These are phyloP conservation scores for Nakazawaea holstii DNA, from an alignment of 805 yeast genomes.

Conservation along the genomic window DNA sequence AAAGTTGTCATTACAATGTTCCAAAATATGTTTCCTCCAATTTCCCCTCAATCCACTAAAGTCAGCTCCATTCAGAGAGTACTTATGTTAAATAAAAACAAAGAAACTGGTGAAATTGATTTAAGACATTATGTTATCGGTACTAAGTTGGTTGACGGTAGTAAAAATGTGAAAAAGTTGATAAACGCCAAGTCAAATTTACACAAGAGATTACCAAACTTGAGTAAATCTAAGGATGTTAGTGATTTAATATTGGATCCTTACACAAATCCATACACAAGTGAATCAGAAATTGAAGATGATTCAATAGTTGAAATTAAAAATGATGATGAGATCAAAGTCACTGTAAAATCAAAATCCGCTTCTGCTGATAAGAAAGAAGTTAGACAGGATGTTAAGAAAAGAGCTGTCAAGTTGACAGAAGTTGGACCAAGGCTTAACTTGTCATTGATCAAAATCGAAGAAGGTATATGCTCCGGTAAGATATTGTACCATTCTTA, in stretches of 20 bases:
- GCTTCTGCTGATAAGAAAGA: slow-evolving; percentile 14
- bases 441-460: slow-evolving; percentile 74
- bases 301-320: slow-evolving; percentile 70
- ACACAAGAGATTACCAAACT: slow-evolving; percentile 64
- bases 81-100: slow-evolving; percentile 70
- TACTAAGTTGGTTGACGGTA: slow-evolving; percentile 77
- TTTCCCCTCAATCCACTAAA: slow-evolving; percentile 77
- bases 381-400: slow-evolving; percentile 29
- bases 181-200: slow-evolving; percentile 55
- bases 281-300: slow-evolving; percentile 93
- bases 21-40: slow-evolving; percentile 94
- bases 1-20: slow-evolving; percentile 82
- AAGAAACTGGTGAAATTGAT: slow-evolving; percentile 68
- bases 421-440: slow-evolving; percentile 91
- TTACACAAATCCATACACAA: slow-evolving; percentile 73
- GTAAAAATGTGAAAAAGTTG: slow-evolving; percentile 65
- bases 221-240: slow-evolving; percentile 64
- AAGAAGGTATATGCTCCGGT: slow-evolving; percentile 87
- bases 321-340: slow-evolving; percentile 19
- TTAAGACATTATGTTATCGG: slow-evolving; percentile 87
- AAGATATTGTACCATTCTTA: slow-evolving; percentile 80
- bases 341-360: slow-evolving; percentile 17
- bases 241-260: slow-evolving; percentile 82
- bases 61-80: slow-evolving; percentile 78
- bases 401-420: slow-evolving; percentile 85